A percentile compares a stretch with the other conserved stretches of the same genome.
Conservation (phyloP, 805 yeast species). For the Kodamaea jinghongensis region DNA sequence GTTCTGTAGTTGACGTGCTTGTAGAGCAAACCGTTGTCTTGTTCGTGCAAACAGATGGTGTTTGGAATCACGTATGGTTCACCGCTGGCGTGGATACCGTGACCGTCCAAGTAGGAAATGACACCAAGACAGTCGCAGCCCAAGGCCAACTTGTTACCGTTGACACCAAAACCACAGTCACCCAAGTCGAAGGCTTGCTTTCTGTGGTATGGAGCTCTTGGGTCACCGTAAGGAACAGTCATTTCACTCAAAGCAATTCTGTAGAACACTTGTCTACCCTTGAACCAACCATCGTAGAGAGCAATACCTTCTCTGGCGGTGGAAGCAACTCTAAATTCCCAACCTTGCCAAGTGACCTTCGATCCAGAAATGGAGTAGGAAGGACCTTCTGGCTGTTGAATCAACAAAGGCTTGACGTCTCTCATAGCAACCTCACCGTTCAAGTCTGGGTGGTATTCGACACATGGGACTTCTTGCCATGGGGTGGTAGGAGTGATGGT, state of each 20-base stretch:
- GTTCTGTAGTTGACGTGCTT: slow-evolving; percentile 82
- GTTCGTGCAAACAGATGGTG: slow-evolving; percentile 79
- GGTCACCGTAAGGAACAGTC: slow-evolving; percentile 89
- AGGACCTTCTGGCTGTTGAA: slow-evolving; percentile 77
- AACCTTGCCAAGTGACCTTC: slow-evolving; percentile 75
- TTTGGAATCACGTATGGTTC: slow-evolving; percentile 61
- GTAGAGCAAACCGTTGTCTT: slow-evolving; percentile 71
- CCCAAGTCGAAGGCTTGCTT: slow-evolving; percentile 87
- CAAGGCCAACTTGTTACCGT: slow-evolving; percentile 62
- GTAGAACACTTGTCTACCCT: slow-evolving; percentile 74
- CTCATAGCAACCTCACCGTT: slow-evolving; percentile 50
- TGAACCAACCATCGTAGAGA: slow-evolving; percentile 66
- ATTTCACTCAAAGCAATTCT: slow-evolving; percentile 73
- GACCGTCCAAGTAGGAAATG: slow-evolving; percentile 68
- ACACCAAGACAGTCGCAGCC: slow-evolving; percentile 86
- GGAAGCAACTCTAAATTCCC: slow-evolving; percentile 73
- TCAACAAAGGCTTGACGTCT: slow-evolving; percentile 66
- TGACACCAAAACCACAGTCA: slow-evolving; percentile 78
- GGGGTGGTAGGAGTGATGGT: slow-evolving; percentile 55
- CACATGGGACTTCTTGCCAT: slow-evolving; percentile 58
- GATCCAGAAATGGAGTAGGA: slow-evolving; percentile 59
- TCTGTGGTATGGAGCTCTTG: slow-evolving; percentile 79
- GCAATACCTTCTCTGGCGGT: slow-evolving; percentile 80
- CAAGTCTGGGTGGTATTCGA: slow-evolving; percentile 74
- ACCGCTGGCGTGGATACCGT: slow-evolving; percentile 56